Conservation (phyloP, 2,329 filamentous ascomycete genomes). For the Hypocrella siamensis region DNA sequence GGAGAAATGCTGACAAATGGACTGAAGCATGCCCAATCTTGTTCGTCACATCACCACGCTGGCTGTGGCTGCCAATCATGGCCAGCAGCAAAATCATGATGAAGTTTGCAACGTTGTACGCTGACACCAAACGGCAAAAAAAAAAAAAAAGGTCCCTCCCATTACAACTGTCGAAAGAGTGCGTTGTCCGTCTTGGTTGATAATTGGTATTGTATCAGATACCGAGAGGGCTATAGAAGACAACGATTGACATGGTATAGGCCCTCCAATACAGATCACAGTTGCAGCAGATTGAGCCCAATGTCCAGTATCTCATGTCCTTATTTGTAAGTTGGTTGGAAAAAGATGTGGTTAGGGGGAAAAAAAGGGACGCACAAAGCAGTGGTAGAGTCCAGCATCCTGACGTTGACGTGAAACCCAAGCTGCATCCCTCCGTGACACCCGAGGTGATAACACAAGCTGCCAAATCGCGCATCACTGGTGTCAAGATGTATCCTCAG, state of each 20-base stretch:
- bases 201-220: constrained; percentile 4
- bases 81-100: background rate
- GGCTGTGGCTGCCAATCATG: background rate
- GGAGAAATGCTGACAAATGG: background rate
- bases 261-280: constrained; percentile 51
- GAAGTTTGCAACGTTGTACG: background rate
- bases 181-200: constrained; percentile 3
- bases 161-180: constrained; percentile 36
- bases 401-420: too few relatives aligned
- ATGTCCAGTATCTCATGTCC: constrained; percentile 59
- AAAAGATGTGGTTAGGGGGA: constrained; percentile 10
- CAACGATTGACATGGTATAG: too few relatives aligned
- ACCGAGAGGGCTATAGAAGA: constrained; percentile 12
- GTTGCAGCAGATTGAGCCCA: constrained; percentile 42
- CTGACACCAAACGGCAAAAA: background rate
- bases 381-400: too few relatives aligned
- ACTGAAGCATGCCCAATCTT: constrained; percentile 41
- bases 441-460: constrained; percentile 59
- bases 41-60: constrained; percentile 11
- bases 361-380: too few relatives aligned
- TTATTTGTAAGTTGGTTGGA: constrained; percentile 2
- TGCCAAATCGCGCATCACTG: constrained; percentile 52
- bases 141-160: constrained; percentile 24
- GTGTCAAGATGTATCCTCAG: constrained; percentile 57
- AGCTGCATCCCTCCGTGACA: constrained; percentile 46